A percentile compares a stretch with the other conserved stretches of the same genome.
Evolutionary conservation across 106 monocot species (phyloP).

Genomic region (Agapanthus africanus): DNA sequence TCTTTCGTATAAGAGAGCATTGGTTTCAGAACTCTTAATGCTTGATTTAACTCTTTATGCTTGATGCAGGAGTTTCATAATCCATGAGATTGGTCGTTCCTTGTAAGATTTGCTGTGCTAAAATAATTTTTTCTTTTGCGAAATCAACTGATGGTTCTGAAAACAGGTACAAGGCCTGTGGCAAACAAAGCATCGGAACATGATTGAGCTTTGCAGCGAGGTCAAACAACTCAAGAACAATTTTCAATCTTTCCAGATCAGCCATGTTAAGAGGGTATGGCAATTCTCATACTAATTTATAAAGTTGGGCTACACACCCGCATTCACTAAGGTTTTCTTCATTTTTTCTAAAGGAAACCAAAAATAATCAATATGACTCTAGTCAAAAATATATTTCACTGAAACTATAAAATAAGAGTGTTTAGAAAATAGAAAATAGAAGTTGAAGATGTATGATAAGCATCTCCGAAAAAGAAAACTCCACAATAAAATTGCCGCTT

Average conservation of each 20-base stretch:
- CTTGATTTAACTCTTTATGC: too few species aligned
- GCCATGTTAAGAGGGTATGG: conserved; percentile 47
- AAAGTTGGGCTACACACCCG: not conserved
- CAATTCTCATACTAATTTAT: not conserved
- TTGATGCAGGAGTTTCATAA: too few species aligned
- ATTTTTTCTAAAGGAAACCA: too few species aligned
- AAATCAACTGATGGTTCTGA: not conserved
- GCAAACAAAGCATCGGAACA: conserved; percentile 39
- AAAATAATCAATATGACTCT: too few species aligned
- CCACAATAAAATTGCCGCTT: not conserved
- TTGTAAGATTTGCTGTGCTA: not conserved
- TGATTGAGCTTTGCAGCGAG: conserved; percentile 33
- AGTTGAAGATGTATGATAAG: too few species aligned
- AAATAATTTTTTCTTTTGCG: not conserved
- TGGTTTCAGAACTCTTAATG: not conserved
- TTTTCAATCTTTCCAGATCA: conserved; percentile 42
- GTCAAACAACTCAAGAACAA: conserved; percentile 32
- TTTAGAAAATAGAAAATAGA: too few species aligned
- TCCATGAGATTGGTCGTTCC: too few species aligned
- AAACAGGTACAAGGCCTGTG: conserved; percentile 36
- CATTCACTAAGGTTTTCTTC: not conserved
- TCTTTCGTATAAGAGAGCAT: too few species aligned
- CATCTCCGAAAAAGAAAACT: too few species aligned
- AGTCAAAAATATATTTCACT: too few species aligned
- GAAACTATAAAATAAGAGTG: too few species aligned